Evolutionary conservation across 768 basidiomycete genomes (phyloP), one percentile per base, ranked within the genome.

Genomic region (Suillus lakei): DNA sequence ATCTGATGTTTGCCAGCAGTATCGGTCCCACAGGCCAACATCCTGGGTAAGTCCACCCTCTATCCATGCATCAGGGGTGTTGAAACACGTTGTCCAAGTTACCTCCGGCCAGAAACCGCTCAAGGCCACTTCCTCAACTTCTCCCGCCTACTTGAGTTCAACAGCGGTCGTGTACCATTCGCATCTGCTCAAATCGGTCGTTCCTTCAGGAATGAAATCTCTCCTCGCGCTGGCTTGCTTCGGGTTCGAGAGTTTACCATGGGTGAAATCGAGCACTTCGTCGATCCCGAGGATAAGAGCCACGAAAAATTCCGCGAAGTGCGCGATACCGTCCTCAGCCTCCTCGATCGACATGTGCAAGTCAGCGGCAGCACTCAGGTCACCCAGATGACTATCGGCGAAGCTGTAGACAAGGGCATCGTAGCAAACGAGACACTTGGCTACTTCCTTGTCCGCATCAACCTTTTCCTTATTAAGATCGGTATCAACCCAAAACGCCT

Each of bases 51-150:
- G 0, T 2, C 34, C 12, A 1, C n/a, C 8, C 10, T 8, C 0
- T 23, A 18, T 16, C 26, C 55, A 41, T 62, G 28, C 10, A 32
- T n/a, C 53, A 32, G 30, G 30, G 21, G 59, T n/a, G 39, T 44
- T 39, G 53, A 23, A 6, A 38, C 10, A 32, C 21, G 30, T 54
- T 32, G 18, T 32, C 18, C 53, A 54, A 96, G 96, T 54, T 99
- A 87, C 80, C 90, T 99, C 61, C 95, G 98, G 26, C 98, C 98
- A 1, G 98, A 99, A 78, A 99, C 98, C 0, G 97, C 98, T 0
- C 97, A 99, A 74, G 95, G 97, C 62, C 98, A 99, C 78, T 99
- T 99, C 84, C 88, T 99, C 76, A 99, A 99, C 85, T 99, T 99
- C 82, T 89, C 90, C 68, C 92, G 97, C 21, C 85, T 99, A 36